These are phyloP conservation scores for Raddia guianensis DNA, from an alignment of 176 grass and related monocot species.

Conservation along the genomic window DNA sequence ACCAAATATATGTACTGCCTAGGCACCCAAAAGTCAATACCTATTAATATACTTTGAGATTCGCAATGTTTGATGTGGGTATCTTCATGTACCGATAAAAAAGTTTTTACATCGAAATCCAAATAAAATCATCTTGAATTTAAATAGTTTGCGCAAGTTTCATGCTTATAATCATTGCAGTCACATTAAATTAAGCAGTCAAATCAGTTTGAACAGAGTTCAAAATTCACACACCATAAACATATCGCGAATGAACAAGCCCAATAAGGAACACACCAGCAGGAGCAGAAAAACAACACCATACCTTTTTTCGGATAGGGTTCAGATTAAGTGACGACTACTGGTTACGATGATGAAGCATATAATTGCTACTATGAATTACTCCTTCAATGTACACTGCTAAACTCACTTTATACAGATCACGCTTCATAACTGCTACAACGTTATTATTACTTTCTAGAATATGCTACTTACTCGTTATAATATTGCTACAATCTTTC, in stretches of 20 bases:
- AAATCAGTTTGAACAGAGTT: no score
- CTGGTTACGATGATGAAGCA: neutral
- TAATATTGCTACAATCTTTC: neutral
- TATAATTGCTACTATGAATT: neutral
- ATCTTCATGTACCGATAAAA: no score
- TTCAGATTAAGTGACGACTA: neutral
- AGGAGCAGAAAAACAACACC: neutral
- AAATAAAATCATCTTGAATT: no score
- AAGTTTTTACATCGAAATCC: no score
- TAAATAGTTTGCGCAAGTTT: no score
- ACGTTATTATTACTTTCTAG: conserved; percentile 15
- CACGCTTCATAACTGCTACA: neutral
- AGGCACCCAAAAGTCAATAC: no score
- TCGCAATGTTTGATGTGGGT: no score
- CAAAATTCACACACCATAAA: no score
- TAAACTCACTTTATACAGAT: neutral
- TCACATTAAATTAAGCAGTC: no score
- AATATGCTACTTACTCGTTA: neutral
- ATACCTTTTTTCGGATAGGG: neutral
- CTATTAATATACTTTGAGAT: no score
- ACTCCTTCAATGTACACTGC: conserved; percentile 18
- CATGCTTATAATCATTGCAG: no score
- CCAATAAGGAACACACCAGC: neutral
- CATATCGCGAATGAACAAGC: neutral
- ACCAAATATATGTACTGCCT: neutral